Conservation (phyloP, 1,284 basidiomycete species). For the Anthracocystis setariae region DNA sequence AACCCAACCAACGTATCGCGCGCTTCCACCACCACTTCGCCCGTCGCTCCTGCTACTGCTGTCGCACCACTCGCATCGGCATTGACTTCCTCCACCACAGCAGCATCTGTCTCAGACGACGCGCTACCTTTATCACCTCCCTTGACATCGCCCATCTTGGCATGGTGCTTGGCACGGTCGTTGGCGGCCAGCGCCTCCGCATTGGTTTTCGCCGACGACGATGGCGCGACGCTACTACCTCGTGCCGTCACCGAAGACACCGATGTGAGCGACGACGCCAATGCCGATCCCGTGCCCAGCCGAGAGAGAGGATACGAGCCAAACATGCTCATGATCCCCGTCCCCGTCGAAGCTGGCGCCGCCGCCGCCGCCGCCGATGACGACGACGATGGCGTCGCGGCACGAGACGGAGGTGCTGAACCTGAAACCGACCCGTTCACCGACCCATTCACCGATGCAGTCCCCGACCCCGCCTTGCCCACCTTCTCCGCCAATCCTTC, state of each 20-base stretch:
- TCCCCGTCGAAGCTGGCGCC: slow-evolving; percentile 32
- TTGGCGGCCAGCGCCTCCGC: slow-evolving; percentile 37
- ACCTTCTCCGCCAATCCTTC: slow-evolving; percentile 12
- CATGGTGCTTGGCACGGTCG: slow-evolving; percentile 31
- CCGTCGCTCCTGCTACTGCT: slow-evolving; percentile 2
- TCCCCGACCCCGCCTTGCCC: slow-evolving; percentile 3
- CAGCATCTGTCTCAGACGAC: background rate
- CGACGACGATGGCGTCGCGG: slow-evolving; percentile 36
- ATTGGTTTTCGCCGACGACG: slow-evolving; percentile 31
- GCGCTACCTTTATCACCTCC: slow-evolving; percentile 3
- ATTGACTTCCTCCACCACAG: slow-evolving; percentile 1
- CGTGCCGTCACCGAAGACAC: slow-evolving; percentile 54
- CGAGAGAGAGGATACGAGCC: slow-evolving; percentile 56
- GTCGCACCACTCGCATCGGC: background rate
- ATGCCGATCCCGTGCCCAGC: slow-evolving; percentile 41
- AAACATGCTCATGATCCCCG: slow-evolving; percentile 59
- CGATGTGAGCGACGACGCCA: slow-evolving; percentile 44
- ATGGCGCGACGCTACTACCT: slow-evolving; percentile 44
- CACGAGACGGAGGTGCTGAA: slow-evolving; percentile 30
- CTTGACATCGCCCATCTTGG: slow-evolving; percentile 13
- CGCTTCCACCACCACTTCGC: slow-evolving; percentile 23
- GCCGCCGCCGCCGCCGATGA: slow-evolving; percentile 37
- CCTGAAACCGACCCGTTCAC: slow-evolving; percentile 34
- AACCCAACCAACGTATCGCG: slow-evolving; percentile 26
- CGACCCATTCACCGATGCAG: slow-evolving; percentile 7